A percentile compares a stretch with the other conserved stretches of the same genome.
Conservation (phyloP, 75 land plant genomes). For the Adiantum capillusveneris region DNA sequence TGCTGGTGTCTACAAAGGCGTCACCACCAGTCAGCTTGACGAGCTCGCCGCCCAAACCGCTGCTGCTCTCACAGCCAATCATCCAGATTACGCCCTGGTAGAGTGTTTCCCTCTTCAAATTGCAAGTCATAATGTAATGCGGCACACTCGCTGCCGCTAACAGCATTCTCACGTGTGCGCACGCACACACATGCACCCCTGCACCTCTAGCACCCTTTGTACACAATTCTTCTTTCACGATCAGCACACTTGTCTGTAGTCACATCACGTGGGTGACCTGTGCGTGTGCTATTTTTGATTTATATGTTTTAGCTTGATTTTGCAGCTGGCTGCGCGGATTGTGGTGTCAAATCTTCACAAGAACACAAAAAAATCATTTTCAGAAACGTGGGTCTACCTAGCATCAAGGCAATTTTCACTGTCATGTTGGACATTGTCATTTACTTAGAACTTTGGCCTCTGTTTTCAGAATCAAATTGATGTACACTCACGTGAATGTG, state of each 20-base stretch:
- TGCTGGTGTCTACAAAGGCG: conserved; percentile 48
- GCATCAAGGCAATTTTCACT: not conserved
- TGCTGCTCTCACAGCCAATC: conserved; percentile 63
- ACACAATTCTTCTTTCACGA: too few relatives aligned
- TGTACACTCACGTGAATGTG: conserved; percentile 63
- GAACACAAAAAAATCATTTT: conserved; percentile 83
- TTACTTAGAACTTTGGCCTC: too few relatives aligned
- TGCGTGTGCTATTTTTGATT: too few relatives aligned
- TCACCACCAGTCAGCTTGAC: conserved; percentile 50
- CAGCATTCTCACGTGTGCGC: too few relatives aligned
- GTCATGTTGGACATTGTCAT: not conserved
- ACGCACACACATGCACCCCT: too few relatives aligned
- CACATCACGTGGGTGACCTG: too few relatives aligned
- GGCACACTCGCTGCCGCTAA: too few relatives aligned
- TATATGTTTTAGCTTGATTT: not conserved
- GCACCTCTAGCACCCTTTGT: too few relatives aligned
- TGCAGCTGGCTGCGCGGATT: conserved; percentile 90
- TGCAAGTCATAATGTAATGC: too few relatives aligned
- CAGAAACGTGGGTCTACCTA: conserved; percentile 67
- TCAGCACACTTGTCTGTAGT: too few relatives aligned
- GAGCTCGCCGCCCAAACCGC: conserved; percentile 51
- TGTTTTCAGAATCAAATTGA: conserved; percentile 58
- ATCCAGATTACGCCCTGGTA: conserved; percentile 34
- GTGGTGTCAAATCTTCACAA: conserved; percentile 95
- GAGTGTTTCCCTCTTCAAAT: too few relatives aligned